phyloP scores from a whole-genome alignment of 805 yeast species.

The Metschnikowia borealis region DNA sequence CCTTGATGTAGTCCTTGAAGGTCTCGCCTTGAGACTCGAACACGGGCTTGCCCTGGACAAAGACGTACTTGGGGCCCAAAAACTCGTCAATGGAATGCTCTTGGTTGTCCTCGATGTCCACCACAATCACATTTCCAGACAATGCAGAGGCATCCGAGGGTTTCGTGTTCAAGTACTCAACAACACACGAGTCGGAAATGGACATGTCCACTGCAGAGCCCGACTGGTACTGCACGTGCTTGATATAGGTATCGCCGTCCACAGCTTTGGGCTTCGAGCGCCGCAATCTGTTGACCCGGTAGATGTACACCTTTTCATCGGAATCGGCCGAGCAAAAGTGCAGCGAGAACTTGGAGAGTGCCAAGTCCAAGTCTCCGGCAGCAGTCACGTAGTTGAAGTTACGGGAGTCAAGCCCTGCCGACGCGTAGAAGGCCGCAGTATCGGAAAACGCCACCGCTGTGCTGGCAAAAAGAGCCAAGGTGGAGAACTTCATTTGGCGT shows the following conservation, averaged over 20 bases:
- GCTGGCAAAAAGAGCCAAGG: conserved; percentile 15
- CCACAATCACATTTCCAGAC: conserved; percentile 17
- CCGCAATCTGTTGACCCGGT: conserved; percentile 23
- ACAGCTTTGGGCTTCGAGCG: conserved; percentile 1
- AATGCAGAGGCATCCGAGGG: conserved; percentile 1
- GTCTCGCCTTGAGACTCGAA: conserved; percentile 22
- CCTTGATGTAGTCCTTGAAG: conserved; percentile 24
- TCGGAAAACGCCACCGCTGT: conserved; percentile 17
- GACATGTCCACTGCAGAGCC: conserved; percentile 14
- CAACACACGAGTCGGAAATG: conserved; percentile 12
- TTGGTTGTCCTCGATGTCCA: conserved; percentile 23
- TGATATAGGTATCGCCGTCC: conserved; percentile 7
- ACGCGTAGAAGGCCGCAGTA: conserved; percentile 17
- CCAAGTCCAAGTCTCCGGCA: conserved; percentile 17
- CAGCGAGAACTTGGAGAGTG: conserved; percentile 17
- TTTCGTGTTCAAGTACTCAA: conserved; percentile 8
- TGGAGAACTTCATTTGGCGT: conserved; percentile 12
- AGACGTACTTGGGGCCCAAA: conserved; percentile 11
- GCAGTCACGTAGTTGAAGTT: conserved; percentile 22
- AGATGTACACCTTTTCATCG: conserved; percentile 20
- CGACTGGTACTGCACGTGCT: conserved; percentile 17
- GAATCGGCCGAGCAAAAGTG: conserved; percentile 17
- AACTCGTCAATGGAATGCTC: conserved; percentile 20
- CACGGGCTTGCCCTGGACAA: conserved; percentile 32
- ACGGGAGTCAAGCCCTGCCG: conserved; percentile 5